Base-by-base conservation (phyloP, 2,329 filamentous ascomycete genomes). In the Phialocephala subalpina region DNA sequence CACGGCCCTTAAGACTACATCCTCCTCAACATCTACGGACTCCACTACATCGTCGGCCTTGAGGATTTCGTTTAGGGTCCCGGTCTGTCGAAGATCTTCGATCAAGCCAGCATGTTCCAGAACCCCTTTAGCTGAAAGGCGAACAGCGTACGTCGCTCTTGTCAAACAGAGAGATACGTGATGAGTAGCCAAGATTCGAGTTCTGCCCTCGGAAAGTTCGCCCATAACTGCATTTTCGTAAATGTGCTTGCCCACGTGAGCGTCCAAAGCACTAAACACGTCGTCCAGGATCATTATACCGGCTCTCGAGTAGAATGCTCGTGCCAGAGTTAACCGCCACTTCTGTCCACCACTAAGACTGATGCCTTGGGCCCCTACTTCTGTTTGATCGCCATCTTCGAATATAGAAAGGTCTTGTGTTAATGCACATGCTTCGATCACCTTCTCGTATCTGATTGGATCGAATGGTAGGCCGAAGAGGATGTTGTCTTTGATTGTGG, bases 311-410 rank as follows among this genome's bases (percentile, higher is more conserved):
- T 95, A 95, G 29, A 95, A 82, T 1, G 92, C 92, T 58, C 92
- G 83, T 1, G 92, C 92, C 69, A 96, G 86, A 1, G 91, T 92
- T 36, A 95, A 84, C 53, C 92, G 86, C 90, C 92, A 94, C 73
- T 91, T 90, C 78, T 96, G 93, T 0, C 92, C 92, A 68, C 93
- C 92, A 68, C 90, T 93, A 1, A 96, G 82, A 72, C 93, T 93
- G 71, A 94, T 92, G 3, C 92, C 93, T 69, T 94, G 93, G 2
- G 91, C 90, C 12, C 92, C 93, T 60, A 95, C 91, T 73, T 94
- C 90, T 0, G 93, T 96, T 62, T 86, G 78, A 70, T 95, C 91
- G 8, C 92, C 92, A 73, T 94, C 90, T 0, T 87, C 80, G 16
- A 96, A 82, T 80, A 92, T 91, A 18, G 89, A 84, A 36, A 96